phyloP scores from a whole-genome alignment of 108 stramenopile species.

The Pseudonitzschia pungens region DNA sequence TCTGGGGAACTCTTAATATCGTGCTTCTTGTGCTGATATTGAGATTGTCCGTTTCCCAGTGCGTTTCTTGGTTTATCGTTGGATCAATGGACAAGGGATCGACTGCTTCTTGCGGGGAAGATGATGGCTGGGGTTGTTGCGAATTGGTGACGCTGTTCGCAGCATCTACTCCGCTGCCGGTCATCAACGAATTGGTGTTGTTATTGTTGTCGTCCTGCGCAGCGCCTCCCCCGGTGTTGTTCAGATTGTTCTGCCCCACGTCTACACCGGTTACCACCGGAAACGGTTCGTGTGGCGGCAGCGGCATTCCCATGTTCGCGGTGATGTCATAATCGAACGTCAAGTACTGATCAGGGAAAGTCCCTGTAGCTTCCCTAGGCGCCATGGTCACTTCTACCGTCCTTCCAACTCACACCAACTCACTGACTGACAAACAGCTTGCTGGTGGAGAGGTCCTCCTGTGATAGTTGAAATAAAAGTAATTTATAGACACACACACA shows the following conservation, averaged over 20 bases:
- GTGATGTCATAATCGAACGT: constrained; percentile 66
- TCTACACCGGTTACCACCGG: constrained; percentile 21
- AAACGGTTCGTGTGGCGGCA: constrained; percentile 39
- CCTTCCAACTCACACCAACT: too few relatives aligned
- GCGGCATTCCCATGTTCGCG: constrained; percentile 31
- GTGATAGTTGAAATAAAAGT: too few relatives aligned
- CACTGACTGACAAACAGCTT: too few relatives aligned
- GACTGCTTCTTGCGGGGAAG: constrained; percentile 30
- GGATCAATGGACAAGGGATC: constrained; percentile 73
- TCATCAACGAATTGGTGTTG: constrained; percentile 1
- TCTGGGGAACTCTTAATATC: constrained; percentile 9
- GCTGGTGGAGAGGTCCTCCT: too few relatives aligned
- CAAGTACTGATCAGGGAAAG: constrained; percentile 71
- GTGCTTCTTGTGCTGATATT: constrained; percentile 4
- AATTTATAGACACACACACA: too few relatives aligned
- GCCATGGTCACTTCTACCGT: constrained; percentile 48
- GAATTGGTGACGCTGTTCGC: neutral
- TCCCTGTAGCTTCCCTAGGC: constrained; percentile 75
- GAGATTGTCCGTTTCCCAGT: constrained; percentile 13
- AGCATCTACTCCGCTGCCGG: neutral
- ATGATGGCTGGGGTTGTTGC: constrained; percentile 11
- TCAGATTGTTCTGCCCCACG: constrained; percentile 14
- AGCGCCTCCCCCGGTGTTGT: constrained; percentile 3
- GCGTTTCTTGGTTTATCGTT: constrained; percentile 30
- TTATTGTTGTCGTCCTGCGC: constrained; percentile 9